Evolutionary conservation across 352 stramenopile genomes (phyloP).

Genomic region (Sclerospora graminicola): DNA sequence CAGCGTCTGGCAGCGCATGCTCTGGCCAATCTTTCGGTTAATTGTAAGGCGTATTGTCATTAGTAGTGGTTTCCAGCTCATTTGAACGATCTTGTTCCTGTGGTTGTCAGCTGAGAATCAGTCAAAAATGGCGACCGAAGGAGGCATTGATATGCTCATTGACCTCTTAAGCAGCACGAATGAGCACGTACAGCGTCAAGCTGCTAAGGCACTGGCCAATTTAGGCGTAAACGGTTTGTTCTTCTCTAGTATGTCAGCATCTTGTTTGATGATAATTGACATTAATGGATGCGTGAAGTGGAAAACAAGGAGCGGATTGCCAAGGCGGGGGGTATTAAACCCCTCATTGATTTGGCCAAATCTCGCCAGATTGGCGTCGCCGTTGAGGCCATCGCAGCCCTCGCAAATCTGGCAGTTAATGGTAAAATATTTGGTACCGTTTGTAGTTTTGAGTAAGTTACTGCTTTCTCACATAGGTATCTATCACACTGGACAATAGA

Average conservation of each 20-base stretch:
- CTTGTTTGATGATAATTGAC: slow-evolving; percentile 1
- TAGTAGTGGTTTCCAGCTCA: not conserved
- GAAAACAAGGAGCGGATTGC: slow-evolving; percentile 91
- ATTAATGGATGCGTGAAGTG: slow-evolving; percentile 22
- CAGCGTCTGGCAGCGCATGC: slow-evolving; percentile 89
- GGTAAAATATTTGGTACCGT: slow-evolving; percentile 23
- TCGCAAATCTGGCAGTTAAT: slow-evolving; percentile 92
- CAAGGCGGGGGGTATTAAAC: slow-evolving; percentile 83
- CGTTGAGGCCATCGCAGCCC: slow-evolving; percentile 88
- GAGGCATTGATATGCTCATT: slow-evolving; percentile 91
- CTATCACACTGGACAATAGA: slow-evolving; percentile 36
- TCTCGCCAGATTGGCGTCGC: slow-evolving; percentile 79
- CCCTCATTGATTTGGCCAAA: slow-evolving; percentile 71
- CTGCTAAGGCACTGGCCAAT: slow-evolving; percentile 90
- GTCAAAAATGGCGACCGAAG: slow-evolving; percentile 88
- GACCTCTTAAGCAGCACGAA: slow-evolving; percentile 76
- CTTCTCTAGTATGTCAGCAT: not conserved
- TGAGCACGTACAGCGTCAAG: slow-evolving; percentile 88
- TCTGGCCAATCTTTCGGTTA: slow-evolving; percentile 91
- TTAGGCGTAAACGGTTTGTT: slow-evolving; percentile 82
- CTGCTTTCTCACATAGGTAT: not conserved
- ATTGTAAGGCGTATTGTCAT: slow-evolving; percentile 37
- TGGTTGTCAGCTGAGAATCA: slow-evolving; percentile 84
- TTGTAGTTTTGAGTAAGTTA: not conserved
- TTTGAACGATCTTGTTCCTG: not conserved